Evolutionary conservation across 2,329 filamentous ascomycete species (phyloP).

Genomic region (Alternaria atra): DNA sequence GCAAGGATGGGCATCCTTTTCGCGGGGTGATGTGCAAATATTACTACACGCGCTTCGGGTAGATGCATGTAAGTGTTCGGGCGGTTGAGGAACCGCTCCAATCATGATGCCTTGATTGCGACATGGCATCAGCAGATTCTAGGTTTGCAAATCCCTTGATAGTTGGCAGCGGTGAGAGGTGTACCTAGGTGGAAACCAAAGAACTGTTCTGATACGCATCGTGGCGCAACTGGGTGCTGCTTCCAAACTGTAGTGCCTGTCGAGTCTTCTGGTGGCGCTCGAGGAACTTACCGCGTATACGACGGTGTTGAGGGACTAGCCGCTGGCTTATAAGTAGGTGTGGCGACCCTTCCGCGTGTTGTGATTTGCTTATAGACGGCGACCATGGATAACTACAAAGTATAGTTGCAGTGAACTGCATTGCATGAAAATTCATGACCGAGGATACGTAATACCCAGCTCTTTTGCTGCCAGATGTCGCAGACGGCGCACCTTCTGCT

Average conservation of each 20-base stretch:
- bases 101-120: background rate
- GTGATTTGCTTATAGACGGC: constrained; percentile 20
- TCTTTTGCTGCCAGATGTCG: background rate
- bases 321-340: constrained; percentile 12
- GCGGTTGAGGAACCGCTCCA: background rate
- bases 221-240: constrained; percentile 4
- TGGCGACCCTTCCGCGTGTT: constrained; percentile 25
- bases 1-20: constrained; percentile 5
- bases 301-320: background rate
- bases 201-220: constrained; percentile 4
- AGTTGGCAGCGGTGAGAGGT: background rate
- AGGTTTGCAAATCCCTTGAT: background rate
- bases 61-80: background rate
- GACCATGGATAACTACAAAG: background rate
- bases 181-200: background rate
- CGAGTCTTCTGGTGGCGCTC: constrained; percentile 1
- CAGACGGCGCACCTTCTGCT: background rate
- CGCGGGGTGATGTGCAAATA: constrained; percentile 15
- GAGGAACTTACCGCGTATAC: constrained; percentile 1
- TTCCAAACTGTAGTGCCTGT: constrained; percentile 5
- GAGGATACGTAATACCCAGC: background rate
- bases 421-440: background rate
- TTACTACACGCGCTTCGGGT: background rate
- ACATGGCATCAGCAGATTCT: background rate
- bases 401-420: background rate